These are phyloP conservation scores for Pythium angustatum DNA, from an alignment of 352 stramenopile species.

Conservation along the genomic window DNA sequence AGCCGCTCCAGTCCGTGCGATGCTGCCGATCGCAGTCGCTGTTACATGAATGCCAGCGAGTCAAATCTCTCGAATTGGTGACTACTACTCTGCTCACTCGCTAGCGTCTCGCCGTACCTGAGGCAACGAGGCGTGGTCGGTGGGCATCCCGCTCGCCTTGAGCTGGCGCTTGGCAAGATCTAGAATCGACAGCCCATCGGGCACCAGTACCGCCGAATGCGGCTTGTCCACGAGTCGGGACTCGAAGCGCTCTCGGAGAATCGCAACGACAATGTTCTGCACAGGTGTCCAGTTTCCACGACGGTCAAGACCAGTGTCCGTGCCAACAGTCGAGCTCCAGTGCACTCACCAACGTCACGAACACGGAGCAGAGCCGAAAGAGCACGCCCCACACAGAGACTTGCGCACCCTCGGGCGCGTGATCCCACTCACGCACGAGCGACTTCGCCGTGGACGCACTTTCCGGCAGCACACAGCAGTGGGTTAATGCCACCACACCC, in stretches of 20 bases:
- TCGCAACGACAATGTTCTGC: conserved; percentile 62
- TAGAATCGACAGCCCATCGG: conserved; percentile 45
- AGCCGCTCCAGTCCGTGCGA: conserved; percentile 44
- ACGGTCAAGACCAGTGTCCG: neutral
- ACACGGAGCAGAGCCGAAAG: conserved; percentile 22
- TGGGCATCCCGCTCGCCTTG: conserved; percentile 46
- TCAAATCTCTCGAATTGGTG: too few relatives aligned
- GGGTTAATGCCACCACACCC: neutral
- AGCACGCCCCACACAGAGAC: conserved; percentile 20
- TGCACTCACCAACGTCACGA: conserved; percentile 26
- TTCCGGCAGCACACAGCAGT: neutral
- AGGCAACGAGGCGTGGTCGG: conserved; percentile 42
- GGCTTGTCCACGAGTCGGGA: conserved; percentile 24
- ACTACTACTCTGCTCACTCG: neutral
- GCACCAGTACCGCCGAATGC: conserved; percentile 20
- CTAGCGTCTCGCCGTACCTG: conserved; percentile 31
- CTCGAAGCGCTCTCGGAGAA: conserved; percentile 66
- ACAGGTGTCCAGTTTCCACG: neutral
- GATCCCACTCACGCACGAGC: conserved; percentile 10
- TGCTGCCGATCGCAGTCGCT: conserved; percentile 53
- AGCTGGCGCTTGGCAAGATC: conserved; percentile 60
- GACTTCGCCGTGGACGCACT: conserved; percentile 25
- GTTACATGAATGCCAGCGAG: too few relatives aligned
- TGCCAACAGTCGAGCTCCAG: too few relatives aligned
- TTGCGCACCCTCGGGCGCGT: neutral